These are phyloP conservation scores for Fusarium sarcochroum DNA, from an alignment of 2,329 filamentous ascomycete species.

Conservation along the genomic window DNA sequence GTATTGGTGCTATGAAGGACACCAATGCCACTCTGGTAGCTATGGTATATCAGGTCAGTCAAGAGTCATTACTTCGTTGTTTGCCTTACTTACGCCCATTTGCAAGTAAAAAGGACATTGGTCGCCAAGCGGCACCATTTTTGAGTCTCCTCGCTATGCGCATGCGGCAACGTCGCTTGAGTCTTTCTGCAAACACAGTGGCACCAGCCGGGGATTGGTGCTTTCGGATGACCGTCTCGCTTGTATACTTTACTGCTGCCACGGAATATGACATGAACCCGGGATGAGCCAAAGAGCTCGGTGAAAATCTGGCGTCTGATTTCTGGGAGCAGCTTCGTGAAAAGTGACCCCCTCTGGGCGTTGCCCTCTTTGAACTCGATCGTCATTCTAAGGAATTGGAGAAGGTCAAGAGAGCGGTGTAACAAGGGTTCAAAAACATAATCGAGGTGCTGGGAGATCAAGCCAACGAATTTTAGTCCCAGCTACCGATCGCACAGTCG, in stretches of 20 bases:
- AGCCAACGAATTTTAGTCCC: too few relatives aligned
- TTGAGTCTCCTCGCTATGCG: background rate
- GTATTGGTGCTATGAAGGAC: constrained; percentile 17
- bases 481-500: too few relatives aligned
- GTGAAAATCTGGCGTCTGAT: constrained; percentile 7
- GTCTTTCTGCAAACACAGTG: constrained; percentile 17
- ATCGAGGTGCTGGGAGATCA: too few relatives aligned
- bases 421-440: too few relatives aligned
- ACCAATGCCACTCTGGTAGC: constrained; percentile 2
- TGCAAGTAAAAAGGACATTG: constrained; percentile 9
- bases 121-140: constrained; percentile 6
- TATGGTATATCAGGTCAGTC: background rate
- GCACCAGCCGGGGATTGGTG: background rate
- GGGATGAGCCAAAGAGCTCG: constrained; percentile 5
- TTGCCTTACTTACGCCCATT: constrained; percentile 6
- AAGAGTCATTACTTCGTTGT: too few relatives aligned
- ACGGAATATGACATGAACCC: background rate
- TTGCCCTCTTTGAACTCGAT: background rate
- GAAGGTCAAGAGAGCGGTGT: too few relatives aligned
- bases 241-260: background rate
- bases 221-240: background rate
- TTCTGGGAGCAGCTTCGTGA: constrained; percentile 2
- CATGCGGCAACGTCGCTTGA: background rate
- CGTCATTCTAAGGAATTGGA: background rate
- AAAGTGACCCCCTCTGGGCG: background rate